Percentiles rank a stretch among this genome's conserved stretches.
These are phyloP conservation scores for Monilinia aucupariae DNA, from an alignment of 2,329 filamentous ascomycete species.

Conservation along the genomic window DNA sequence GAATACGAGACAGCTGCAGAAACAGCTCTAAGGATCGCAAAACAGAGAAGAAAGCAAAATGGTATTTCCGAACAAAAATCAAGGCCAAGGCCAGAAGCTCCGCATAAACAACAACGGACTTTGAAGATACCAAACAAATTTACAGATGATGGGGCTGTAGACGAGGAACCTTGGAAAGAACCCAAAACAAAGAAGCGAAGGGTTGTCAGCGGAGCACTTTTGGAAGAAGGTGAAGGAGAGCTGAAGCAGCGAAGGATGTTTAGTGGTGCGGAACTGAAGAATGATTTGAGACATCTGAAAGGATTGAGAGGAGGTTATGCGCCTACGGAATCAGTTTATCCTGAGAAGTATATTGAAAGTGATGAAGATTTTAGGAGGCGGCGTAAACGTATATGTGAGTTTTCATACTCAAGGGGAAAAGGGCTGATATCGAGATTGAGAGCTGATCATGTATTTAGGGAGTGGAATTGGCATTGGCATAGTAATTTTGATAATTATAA, in stretches of 20 bases:
- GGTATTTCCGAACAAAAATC: background rate
- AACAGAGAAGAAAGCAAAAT: constrained; percentile 3
- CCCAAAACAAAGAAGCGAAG: constrained; percentile 43
- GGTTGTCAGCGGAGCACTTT: constrained; percentile 63
- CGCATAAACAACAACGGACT: constrained; percentile 6
- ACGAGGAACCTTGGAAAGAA: constrained; percentile 20
- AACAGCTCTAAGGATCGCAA: constrained; percentile 2
- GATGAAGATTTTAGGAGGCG: constrained; percentile 33
- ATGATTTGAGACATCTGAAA: constrained; percentile 47
- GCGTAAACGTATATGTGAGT: constrained; percentile 58
- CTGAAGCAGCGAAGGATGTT: constrained; percentile 44
- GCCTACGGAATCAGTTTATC: constrained; percentile 5
- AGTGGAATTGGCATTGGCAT: constrained; percentile 51
- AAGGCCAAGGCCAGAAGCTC: background rate
- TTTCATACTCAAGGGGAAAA: background rate
- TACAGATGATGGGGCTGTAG: constrained; percentile 28
- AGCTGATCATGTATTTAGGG: constrained; percentile 28
- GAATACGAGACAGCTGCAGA: constrained; percentile 7
- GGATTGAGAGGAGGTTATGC: constrained; percentile 16
- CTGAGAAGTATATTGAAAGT: constrained; percentile 13
- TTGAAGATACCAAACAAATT: constrained; percentile 12
- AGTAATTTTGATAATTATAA: constrained; percentile 59
- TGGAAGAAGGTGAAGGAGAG: constrained; percentile 60
- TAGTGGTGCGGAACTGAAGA: constrained; percentile 24
- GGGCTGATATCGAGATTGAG: background rate